Base-by-base conservation (phyloP, 192 early-diverging fungal species). In the Linnemannia exigua region DNA sequence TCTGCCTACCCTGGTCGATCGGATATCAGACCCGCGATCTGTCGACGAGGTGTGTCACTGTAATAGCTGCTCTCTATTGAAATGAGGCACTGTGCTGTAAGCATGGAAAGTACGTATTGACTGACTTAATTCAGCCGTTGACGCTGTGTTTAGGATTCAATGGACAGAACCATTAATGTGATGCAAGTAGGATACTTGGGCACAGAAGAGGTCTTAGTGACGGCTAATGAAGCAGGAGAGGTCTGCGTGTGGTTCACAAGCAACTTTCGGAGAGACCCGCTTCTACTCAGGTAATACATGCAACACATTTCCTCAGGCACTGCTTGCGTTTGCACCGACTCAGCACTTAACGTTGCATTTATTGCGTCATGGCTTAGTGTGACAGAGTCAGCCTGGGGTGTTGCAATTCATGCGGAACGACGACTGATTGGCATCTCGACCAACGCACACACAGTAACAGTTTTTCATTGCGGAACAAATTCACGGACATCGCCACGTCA, bases 381-480 rank as follows among this genome's bases (percentile, higher is more conserved):
- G 36, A 77, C 81, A 6, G 78, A 72, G 0, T 89, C 92, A 1
- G 90, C 92, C 3, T 94, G 93, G 93, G 92, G 93, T 12, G 84
- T 94, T 58, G 92, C 90, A 8, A 84, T 93, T 36, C 90, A 93
- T 82, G 67, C 89, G 20, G 82, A 87, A 22, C 72, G 73, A 48
- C 83, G 92, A 8, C 70, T 94, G 44, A 82, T 94, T 16, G 93
- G 91, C 3, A 88, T 93, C 9, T 90, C 89, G 38, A 88, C 88
- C 28, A 94, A 94, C 77, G 85, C 88, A 22, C 76, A 84, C 63
- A 79, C 70, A 5, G 75, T 90, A 17, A 89, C 90, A 0, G 76
- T 93, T 5, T 92, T 90, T 84, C 79, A 88, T 67, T 80, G 82
- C 41, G 81, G 87, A 15, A 63, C 79, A 36, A 68, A 81, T 16